Evolutionary conservation across 2,329 filamentous ascomycete genomes (phyloP).

Genomic region (Beauveria asiatica): DNA sequence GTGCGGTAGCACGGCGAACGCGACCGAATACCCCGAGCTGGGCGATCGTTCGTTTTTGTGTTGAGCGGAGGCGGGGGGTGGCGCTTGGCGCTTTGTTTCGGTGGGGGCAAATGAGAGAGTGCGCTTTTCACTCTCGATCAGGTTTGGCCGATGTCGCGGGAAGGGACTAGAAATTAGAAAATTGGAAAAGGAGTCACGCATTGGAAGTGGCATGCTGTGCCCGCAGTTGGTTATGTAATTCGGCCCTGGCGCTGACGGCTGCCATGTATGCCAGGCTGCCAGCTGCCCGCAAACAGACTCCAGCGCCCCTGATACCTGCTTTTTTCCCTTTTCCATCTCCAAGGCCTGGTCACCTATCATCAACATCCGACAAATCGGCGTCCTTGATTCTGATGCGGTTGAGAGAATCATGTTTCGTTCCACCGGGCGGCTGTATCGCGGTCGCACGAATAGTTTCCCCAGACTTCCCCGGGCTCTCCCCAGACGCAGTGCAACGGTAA

Average conservation of each 20-base stretch:
- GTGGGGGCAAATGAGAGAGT: not conserved
- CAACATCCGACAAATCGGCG: too few relatives aligned
- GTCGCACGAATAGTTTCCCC: not conserved
- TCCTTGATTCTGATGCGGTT: not conserved
- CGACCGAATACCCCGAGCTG: constrained; percentile 8
- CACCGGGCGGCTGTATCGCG: too few relatives aligned
- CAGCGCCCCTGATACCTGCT: not conserved
- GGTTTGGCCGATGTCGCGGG: not conserved
- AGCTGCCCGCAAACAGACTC: not conserved
- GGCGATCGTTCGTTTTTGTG: not conserved
- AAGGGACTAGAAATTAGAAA: not conserved
- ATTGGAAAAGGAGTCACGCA: not conserved
- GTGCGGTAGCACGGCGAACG: not conserved
- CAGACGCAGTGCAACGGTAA: not conserved
- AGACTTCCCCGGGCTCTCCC: not conserved
- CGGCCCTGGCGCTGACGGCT: not conserved
- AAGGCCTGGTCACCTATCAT: not conserved
- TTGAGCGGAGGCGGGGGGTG: not conserved
- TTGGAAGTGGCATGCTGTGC: not conserved
- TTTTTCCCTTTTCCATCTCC: not conserved
- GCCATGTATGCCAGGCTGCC: not conserved
- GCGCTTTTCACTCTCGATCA: not conserved
- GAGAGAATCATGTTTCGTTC: too few relatives aligned
- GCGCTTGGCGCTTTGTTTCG: not conserved
- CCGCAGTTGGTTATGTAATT: constrained; percentile 1